Evolutionary conservation across 192 early-diverging fungal species (phyloP).

Genomic region (Martensiomyces pterosporus): DNA sequence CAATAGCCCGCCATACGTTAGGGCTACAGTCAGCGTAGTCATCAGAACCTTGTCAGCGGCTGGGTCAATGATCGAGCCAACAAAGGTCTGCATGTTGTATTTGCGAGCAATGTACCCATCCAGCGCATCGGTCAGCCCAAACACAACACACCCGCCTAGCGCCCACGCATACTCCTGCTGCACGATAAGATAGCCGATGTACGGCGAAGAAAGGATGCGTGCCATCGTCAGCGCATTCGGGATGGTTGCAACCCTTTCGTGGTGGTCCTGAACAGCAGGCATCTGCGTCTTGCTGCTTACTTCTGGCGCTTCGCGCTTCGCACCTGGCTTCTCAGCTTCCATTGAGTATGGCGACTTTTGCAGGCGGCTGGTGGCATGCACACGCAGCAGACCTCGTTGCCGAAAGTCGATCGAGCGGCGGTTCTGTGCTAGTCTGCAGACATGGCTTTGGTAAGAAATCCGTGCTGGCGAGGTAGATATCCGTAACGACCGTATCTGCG

Average conservation of each 20-base stretch:
- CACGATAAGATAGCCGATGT: slow-evolving; percentile 87
- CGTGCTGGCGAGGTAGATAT: no score
- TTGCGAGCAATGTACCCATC: slow-evolving; percentile 87
- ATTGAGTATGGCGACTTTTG: no score
- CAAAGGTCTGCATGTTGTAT: slow-evolving; percentile 79
- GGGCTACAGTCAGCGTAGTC: slow-evolving; percentile 80
- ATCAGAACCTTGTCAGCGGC: slow-evolving; percentile 91
- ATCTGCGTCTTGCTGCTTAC: background rate
- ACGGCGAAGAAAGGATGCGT: slow-evolving; percentile 74
- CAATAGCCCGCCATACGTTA: slow-evolving; percentile 66
- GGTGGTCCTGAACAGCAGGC: slow-evolving; percentile 7
- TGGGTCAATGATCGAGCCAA: slow-evolving; percentile 90
- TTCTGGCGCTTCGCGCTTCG: no score
- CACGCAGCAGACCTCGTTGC: no score
- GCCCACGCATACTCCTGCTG: slow-evolving; percentile 67
- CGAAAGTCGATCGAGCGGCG: no score
- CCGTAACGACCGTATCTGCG: no score
- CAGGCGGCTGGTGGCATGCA: no score
- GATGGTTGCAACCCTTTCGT: slow-evolving; percentile 85
- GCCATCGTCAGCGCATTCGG: slow-evolving; percentile 85
- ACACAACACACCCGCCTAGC: slow-evolving; percentile 70
- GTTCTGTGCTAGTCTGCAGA: no score
- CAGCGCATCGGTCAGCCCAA: slow-evolving; percentile 81
- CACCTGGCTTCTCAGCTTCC: no score
- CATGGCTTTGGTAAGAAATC: no score